Evolutionary conservation across 2,329 filamentous ascomycete species (phyloP).

Genomic region (Clonostachys solani): DNA sequence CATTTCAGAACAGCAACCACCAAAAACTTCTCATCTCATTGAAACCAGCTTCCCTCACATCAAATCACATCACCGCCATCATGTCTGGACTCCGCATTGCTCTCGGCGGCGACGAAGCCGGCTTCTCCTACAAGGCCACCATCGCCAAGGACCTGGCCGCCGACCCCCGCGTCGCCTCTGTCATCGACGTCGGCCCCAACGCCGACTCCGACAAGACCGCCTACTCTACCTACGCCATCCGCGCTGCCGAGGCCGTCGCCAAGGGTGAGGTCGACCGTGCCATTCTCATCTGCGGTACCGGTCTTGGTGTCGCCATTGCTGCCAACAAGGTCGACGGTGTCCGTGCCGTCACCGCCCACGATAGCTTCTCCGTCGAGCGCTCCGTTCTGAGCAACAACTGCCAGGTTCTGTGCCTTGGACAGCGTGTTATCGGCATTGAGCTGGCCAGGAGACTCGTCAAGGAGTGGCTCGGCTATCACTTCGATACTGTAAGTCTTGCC

Average conservation of each 20-base stretch:
- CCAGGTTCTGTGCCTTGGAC: constrained; percentile 81
- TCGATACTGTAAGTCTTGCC: constrained; percentile 55
- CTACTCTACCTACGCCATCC: constrained; percentile 74
- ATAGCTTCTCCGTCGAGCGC: constrained; percentile 78
- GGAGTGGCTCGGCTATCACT: constrained; percentile 82
- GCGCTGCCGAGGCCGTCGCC: constrained; percentile 60
- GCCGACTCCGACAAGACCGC: constrained; percentile 67
- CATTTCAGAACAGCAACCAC: too few species aligned
- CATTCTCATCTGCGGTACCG: constrained; percentile 79
- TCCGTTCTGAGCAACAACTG: constrained; percentile 82
- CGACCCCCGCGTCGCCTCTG: constrained; percentile 59
- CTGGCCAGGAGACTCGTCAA: constrained; percentile 70
- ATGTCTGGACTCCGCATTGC: constrained; percentile 6
- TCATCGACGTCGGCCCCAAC: constrained; percentile 72
- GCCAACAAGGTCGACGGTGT: constrained; percentile 85
- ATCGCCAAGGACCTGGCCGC: constrained; percentile 69
- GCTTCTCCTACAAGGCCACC: constrained; percentile 71
- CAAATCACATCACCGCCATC: not conserved
- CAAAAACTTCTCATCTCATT: too few species aligned
- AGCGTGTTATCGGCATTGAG: constrained; percentile 78
- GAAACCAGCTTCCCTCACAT: not conserved
- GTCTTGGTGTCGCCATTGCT: constrained; percentile 79
- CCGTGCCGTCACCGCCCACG: constrained; percentile 82
- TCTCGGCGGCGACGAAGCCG: constrained; percentile 49
- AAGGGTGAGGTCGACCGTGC: constrained; percentile 68